These are phyloP conservation scores for Candida adriatica DNA, from an alignment of 805 yeast species.

Conservation along the genomic window DNA sequence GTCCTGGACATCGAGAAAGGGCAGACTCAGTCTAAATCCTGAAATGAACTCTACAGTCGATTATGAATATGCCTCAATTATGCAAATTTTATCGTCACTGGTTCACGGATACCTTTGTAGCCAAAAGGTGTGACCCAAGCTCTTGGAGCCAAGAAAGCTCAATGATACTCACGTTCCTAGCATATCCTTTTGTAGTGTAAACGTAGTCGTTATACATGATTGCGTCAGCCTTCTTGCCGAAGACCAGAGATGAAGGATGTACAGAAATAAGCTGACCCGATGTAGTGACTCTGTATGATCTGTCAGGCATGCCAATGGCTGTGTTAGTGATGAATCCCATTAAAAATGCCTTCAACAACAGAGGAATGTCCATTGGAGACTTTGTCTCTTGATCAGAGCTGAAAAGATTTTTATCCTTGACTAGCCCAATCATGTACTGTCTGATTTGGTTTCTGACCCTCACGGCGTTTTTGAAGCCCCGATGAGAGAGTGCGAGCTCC, in stretches of 20 bases:
- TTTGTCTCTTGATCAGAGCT: constrained; percentile 16
- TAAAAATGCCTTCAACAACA: constrained; percentile 70
- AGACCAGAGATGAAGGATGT: constrained; percentile 85
- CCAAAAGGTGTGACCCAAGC: constrained; percentile 26
- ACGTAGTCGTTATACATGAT: constrained; percentile 94
- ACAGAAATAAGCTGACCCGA: constrained; percentile 81
- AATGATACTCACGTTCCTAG: constrained; percentile 77
- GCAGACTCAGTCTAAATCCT: constrained; percentile 6
- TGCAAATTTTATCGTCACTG: background rate
- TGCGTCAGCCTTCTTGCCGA: constrained; percentile 77
- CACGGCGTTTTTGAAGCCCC: constrained; percentile 73
- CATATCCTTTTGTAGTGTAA: constrained; percentile 88
- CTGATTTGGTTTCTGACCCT: constrained; percentile 71
- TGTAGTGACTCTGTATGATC: constrained; percentile 80
- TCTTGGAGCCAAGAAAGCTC: constrained; percentile 84
- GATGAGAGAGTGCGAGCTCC: constrained; percentile 64
- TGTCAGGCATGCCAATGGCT: constrained; percentile 91
- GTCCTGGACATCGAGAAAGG: constrained; percentile 12
- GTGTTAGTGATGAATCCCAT: constrained; percentile 82
- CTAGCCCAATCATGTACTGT: constrained; percentile 52
- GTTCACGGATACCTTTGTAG: constrained; percentile 10
- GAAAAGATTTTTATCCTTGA: constrained; percentile 29
- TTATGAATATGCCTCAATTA: too few relatives aligned
- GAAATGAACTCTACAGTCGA: constrained; percentile 1
- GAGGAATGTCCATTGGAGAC: constrained; percentile 41